Percentiles rank a stretch among this genome's conserved stretches.
phyloP scores from a whole-genome alignment of 495 filamentous ascomycete species.

The Penicillium coffeae region DNA sequence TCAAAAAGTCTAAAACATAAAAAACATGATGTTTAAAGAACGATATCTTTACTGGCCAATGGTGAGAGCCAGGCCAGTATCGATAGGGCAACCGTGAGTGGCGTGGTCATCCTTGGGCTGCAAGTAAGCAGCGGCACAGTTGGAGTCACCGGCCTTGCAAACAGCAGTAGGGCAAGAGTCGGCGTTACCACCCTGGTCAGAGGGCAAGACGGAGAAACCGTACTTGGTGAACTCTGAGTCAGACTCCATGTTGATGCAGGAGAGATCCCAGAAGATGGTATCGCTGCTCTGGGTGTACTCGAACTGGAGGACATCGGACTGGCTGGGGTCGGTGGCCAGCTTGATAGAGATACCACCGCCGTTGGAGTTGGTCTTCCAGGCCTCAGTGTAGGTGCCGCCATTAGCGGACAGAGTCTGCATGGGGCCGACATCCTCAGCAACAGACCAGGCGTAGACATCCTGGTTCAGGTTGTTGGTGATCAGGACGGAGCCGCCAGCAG shows the following conservation, averaged over 20 bases:
- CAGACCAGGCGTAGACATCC: constrained; percentile 42
- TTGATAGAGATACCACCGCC: constrained; percentile 46
- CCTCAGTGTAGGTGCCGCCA: constrained; percentile 35
- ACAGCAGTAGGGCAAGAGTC: constrained; percentile 33
- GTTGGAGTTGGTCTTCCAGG: constrained; percentile 34
- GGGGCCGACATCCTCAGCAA: constrained; percentile 20
- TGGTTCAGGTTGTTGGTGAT: constrained; percentile 38
- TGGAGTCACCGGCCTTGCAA: constrained; percentile 35
- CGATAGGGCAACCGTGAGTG: constrained; percentile 44
- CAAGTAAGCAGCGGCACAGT: constrained; percentile 42
- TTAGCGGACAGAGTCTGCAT: constrained; percentile 29
- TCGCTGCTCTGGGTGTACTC: constrained; percentile 39
- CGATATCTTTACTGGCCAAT: constrained; percentile 29
- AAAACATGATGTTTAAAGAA: background rate
- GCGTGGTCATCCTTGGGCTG: constrained; percentile 40
- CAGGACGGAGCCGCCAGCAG: constrained; percentile 26
- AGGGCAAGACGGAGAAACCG: constrained; percentile 39
- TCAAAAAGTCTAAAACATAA: background rate
- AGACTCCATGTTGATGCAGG: constrained; percentile 40
- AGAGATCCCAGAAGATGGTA: constrained; percentile 43
- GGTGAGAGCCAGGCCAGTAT: constrained; percentile 36
- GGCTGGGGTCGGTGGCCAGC: constrained; percentile 26
- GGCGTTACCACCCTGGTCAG: constrained; percentile 10
- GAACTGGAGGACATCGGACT: constrained; percentile 42
- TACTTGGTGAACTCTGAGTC: constrained; percentile 37